Base-by-base conservation (phyloP, 805 yeast genomes). In the Starmerella vaccinii region DNA sequence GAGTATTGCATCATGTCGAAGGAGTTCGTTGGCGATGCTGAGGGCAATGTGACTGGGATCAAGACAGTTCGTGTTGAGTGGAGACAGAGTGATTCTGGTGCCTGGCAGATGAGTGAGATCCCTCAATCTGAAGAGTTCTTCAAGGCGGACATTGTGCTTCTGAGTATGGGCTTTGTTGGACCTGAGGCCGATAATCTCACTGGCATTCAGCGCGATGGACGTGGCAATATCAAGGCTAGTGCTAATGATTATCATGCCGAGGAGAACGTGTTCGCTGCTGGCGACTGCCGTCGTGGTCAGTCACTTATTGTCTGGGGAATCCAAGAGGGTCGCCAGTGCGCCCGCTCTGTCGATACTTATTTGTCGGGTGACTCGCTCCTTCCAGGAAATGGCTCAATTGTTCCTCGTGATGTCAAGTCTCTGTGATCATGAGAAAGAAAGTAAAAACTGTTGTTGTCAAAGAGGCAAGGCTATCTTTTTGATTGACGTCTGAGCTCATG, bases 231-330 rank as follows among this genome's bases (percentile, higher is more conserved):
- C 62, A 69, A 68, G 55, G 78, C 82, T 8, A 75, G 75, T 58
- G 72, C 81, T 18, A 71, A 71, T 53, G 78, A 77, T 51, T 90
- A 90, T 76, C 74, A 76, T 54, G 88, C 86, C 51, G 74, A 69
- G 38, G 83, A 75, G 53, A 88, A 87, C 60, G 63, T 88, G 54
- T 90, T 89, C 64, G 86, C 96, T 45, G 97, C 97, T 46, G 98
- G 98, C 71, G 98, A 90, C 69, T 92, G 97, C 72, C 84, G 98
- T 75, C 82, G 97, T 71, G 98, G 98, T 26, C 98, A 90, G 74
- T 86, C 96, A 2, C 77, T 90, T 68, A 90, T 90, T 67, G 98
- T 90, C 50, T 92, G 97, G 97, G 98, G 97, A 71, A 90, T 90
- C 61, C 97, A 92, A 72, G 98, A 90, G 71, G 98, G 98, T 59